phyloP scores from a whole-genome alignment of 768 basidiomycete genomes.

The Mycena capillaripes region DNA sequence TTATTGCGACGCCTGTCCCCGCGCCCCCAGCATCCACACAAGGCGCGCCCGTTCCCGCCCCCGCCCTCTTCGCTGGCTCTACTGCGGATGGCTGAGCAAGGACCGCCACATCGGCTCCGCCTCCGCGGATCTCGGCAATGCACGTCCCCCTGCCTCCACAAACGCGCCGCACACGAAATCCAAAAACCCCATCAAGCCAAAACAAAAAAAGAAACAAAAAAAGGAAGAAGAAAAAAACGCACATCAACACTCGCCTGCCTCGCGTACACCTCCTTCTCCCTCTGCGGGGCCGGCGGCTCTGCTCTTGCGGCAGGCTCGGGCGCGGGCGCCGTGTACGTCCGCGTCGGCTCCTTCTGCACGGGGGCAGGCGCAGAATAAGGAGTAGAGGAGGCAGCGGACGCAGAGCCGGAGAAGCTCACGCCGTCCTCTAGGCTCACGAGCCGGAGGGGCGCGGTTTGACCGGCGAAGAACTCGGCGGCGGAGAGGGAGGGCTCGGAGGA shows the following conservation, averaged over 20 bases:
- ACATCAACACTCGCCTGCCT: conserved; percentile 47
- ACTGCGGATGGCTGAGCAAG: too few species aligned
- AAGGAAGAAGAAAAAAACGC: too few species aligned
- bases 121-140: too few species aligned
- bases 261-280: conserved; percentile 32
- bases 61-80: too few species aligned
- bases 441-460: conserved; percentile 84
- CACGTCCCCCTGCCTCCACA: too few species aligned
- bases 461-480: conserved; percentile 89
- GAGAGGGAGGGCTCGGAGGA: conserved; percentile 84
- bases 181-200: too few species aligned
- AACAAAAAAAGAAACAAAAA: conserved; percentile 1
- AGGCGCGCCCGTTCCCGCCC: too few species aligned
- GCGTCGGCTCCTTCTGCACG: conserved; percentile 34
- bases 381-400: conserved; percentile 38
- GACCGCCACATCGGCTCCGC: too few species aligned
- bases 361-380: too few species aligned
- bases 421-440: conserved; percentile 86
- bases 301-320: conserved; percentile 40
- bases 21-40: too few species aligned
- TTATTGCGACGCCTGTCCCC: too few species aligned
- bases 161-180: too few species aligned
- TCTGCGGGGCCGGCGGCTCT: conserved; percentile 39
- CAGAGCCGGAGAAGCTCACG: conserved; percentile 48
- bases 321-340: conserved; percentile 37